phyloP scores from a whole-genome alignment of 2,329 filamentous ascomycete species.

The Chrysosporium queenslandicum region DNA sequence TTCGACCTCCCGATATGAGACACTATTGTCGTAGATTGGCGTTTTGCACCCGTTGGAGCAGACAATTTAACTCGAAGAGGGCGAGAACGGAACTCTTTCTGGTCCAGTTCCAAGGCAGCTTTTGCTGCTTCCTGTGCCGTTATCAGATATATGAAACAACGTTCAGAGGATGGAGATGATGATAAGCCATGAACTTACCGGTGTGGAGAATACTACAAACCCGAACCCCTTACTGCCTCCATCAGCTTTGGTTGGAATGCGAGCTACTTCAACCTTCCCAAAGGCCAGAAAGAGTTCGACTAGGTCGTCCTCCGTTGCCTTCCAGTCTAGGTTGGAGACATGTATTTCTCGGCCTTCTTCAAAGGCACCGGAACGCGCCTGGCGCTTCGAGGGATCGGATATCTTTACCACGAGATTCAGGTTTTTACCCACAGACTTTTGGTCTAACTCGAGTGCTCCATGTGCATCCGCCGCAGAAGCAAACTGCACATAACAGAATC shows the following conservation, averaged over 20 bases:
- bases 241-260: conserved; percentile 57
- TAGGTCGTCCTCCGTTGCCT: conserved; percentile 57
- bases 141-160: neutral
- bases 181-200: conserved; percentile 31
- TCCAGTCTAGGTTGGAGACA: conserved; percentile 57
- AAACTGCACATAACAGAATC: conserved; percentile 96
- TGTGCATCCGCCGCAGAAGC: conserved; percentile 56
- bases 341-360: conserved; percentile 84
- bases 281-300: conserved; percentile 62
- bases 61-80: conserved; percentile 56
- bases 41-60: conserved; percentile 36
- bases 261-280: conserved; percentile 62
- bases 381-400: conserved; percentile 70
- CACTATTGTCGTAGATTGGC: conserved; percentile 38
- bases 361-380: conserved; percentile 66
- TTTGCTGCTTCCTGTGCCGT: conserved; percentile 48
- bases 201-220: conserved; percentile 66
- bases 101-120: conserved; percentile 59
- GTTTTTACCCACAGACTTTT: conserved; percentile 56
- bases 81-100: conserved; percentile 57
- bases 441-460: conserved; percentile 63
- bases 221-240: conserved; percentile 67
- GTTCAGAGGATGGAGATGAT: neutral
- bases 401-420: conserved; percentile 67
- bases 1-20: conserved; percentile 30